Evolutionary conservation across 192 early-diverging fungal species (phyloP).

Genomic region (Linnemannia elongata): DNA sequence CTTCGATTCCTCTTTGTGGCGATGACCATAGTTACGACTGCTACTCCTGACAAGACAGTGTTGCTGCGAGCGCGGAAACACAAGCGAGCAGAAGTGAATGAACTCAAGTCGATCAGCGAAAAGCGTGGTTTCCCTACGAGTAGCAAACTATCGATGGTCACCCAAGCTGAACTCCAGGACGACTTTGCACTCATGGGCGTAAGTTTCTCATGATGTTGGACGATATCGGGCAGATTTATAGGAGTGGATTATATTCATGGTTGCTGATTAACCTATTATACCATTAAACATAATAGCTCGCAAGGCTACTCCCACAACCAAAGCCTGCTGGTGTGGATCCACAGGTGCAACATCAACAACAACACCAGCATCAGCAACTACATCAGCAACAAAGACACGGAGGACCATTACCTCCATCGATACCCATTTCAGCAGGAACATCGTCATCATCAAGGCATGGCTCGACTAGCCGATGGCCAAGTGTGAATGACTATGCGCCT

Average conservation of each 20-base stretch:
- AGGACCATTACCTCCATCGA: constrained; percentile 20
- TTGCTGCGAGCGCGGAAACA: constrained; percentile 55
- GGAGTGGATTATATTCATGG: not conserved
- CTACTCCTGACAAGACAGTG: constrained; percentile 45
- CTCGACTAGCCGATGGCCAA: constrained; percentile 25
- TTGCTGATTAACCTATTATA: not conserved
- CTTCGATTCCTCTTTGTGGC: not conserved
- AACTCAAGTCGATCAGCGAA: constrained; percentile 58
- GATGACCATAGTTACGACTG: not conserved
- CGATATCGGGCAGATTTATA: not conserved
- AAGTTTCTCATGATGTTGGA: constrained; percentile 10
- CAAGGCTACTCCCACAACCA: constrained; percentile 16
- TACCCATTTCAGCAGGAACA: constrained; percentile 20
- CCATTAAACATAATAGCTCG: constrained; percentile 15
- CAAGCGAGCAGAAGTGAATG: constrained; percentile 51
- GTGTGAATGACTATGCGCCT: constrained; percentile 25
- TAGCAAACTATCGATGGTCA: constrained; percentile 31
- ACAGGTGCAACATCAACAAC: not conserved
- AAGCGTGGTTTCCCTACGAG: constrained; percentile 59
- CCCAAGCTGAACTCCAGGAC: constrained; percentile 55
- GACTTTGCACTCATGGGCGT: constrained; percentile 61
- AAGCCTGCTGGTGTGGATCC: not conserved
- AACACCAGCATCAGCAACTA: constrained; percentile 4
- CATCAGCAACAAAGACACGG: not conserved
- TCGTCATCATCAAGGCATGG: not conserved